Conservation (phyloP, 2,329 filamentous ascomycete genomes). For the Hypocreales sp. region DNA sequence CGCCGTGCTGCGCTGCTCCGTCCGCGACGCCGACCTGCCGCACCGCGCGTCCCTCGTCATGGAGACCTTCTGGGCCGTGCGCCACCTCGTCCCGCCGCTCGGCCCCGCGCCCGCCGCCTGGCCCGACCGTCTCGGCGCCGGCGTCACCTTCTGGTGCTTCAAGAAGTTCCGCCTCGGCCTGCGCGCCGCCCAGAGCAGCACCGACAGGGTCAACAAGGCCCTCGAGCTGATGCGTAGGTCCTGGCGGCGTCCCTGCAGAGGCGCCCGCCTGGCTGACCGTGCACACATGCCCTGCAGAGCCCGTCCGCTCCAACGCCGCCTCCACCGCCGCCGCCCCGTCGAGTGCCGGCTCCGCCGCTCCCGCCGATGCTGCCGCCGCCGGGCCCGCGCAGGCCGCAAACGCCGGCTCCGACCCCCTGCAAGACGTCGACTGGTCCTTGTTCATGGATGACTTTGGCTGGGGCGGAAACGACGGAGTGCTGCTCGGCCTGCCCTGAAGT, state of each 20-base stretch:
- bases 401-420: constrained; percentile 17
- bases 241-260: no score
- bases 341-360: constrained; percentile 1
- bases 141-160: constrained; percentile 34
- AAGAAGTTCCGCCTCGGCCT: constrained; percentile 27
- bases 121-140: constrained; percentile 30
- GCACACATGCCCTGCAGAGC: no score
- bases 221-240: constrained; percentile 15
- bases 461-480: constrained; percentile 15
- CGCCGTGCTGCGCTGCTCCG: constrained; percentile 24
- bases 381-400: constrained; percentile 7
- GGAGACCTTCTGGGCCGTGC: constrained; percentile 31
- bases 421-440: constrained; percentile 33
- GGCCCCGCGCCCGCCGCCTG: constrained; percentile 25
- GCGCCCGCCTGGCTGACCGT: no score
- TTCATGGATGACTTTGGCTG: constrained; percentile 35
- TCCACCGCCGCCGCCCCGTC: no score
- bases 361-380: constrained; percentile 2
- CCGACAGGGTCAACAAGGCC: constrained; percentile 13
- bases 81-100: constrained; percentile 19
- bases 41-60: constrained; percentile 28
- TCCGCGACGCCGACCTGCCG: constrained; percentile 33
- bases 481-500: constrained; percentile 14
- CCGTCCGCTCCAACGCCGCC: no score
- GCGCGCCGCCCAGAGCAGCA: constrained; percentile 18